A percentile compares a stretch with the other conserved stretches of the same genome.
These are phyloP conservation scores for Diplodia seriata DNA, from an alignment of 2,329 filamentous ascomycete species.

Conservation along the genomic window DNA sequence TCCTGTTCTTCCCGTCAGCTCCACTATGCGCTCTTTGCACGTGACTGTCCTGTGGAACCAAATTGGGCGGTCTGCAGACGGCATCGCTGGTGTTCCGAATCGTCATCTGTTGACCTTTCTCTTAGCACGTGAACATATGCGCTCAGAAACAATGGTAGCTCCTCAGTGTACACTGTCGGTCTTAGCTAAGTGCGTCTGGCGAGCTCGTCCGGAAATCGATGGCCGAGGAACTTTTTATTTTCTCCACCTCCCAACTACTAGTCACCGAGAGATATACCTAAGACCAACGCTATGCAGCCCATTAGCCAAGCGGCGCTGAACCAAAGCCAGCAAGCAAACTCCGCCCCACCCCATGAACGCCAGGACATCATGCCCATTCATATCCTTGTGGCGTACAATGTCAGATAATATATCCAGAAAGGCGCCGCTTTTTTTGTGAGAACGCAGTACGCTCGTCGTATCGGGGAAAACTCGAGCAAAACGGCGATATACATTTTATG, in stretches of 20 bases:
- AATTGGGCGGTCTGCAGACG: constrained; percentile 25
- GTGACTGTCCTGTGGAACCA: constrained; percentile 12
- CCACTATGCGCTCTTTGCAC: constrained; percentile 10
- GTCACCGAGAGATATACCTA: constrained; percentile 24
- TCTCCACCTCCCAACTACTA: constrained; percentile 18
- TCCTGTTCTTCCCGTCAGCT: constrained; percentile 2
- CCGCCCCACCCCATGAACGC: constrained; percentile 31
- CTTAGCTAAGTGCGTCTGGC: neutral
- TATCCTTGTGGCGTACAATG: constrained; percentile 42
- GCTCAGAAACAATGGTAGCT: neutral
- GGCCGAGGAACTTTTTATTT: constrained; percentile 9
- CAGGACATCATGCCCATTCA: constrained; percentile 42
- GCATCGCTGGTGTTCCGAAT: neutral
- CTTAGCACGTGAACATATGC: neutral
- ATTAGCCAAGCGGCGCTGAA: constrained; percentile 26
- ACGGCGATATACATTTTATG: constrained; percentile 27
- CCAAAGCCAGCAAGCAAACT: constrained; percentile 22
- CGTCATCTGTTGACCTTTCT: neutral
- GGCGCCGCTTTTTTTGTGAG: constrained; percentile 32
- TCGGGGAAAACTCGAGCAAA: neutral
- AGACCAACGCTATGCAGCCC: constrained; percentile 32
- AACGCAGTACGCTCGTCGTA: constrained; percentile 12
- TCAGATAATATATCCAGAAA: constrained; percentile 34
- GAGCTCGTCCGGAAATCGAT: constrained; percentile 10
- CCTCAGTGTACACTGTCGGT: neutral